Base-by-base conservation (phyloP, 2,329 filamentous ascomycete species). In the Arthrinium phaeospermum region DNA sequence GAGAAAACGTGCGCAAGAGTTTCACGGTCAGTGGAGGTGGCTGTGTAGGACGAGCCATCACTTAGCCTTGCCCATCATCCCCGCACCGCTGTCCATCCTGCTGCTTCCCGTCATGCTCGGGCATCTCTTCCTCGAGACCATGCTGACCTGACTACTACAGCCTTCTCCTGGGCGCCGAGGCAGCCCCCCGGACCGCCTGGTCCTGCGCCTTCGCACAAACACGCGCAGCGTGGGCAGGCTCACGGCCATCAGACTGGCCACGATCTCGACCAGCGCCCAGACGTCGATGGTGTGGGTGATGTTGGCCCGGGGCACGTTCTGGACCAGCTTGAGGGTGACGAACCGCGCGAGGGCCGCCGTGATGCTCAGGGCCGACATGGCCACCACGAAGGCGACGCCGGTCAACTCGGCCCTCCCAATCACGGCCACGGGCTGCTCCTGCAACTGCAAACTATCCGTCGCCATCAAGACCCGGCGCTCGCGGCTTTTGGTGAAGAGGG, bases 281-380 rank as follows among this genome's bases (percentile, higher is more conserved):
- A 76, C 75, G 13, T 77, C 76, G 19, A 77, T 77, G 4, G 75
- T 77, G 41, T 77, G 76, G 2, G 75, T 77, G 57, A 77, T 77
- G 44, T 77, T 71, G 2, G 75, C 76, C 45, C 75, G 76, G 10
- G 76, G 76, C 16, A 75, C 76, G 24, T 73, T 70, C 27, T 72
- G 74, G 3, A 77, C 75, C 4, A 75, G 53, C 57, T 74, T 24
- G n/a, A 77, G 71, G 10, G 75, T 76, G 19, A 76, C 70, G 75
- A 73, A 77, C 16, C 76, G 67, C 3, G 75, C 76, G 14, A 77
- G 71, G 14, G 76, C 76, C 1, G 75, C 76, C 0, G 73, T 30
- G 46, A 78, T 76, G 44, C 76, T 78, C 57, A 77, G 37, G n/a
- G 74, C 75, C n/a, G 76, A 75, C 46, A 78, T 75, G 53, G 73